phyloP scores from a whole-genome alignment of 768 basidiomycete genomes.

The Termitomyces sp. region DNA sequence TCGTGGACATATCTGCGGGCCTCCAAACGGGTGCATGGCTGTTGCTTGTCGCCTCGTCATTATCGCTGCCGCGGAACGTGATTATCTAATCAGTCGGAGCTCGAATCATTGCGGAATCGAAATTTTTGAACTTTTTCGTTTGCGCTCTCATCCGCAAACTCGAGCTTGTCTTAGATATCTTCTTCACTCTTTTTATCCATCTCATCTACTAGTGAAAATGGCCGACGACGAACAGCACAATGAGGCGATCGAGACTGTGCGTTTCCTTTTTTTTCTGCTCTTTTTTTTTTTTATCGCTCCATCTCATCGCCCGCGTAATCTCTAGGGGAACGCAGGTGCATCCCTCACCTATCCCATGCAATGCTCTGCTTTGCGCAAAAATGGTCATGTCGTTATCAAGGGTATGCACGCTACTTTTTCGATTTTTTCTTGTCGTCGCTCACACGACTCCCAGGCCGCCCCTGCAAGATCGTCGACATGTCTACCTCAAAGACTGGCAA shows the following conservation, averaged over 20 bases:
- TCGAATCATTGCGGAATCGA: conserved; percentile 7
- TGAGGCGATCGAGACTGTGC: conserved; percentile 79
- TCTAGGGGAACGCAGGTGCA: conserved; percentile 66
- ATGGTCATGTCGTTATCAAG: conserved; percentile 95
- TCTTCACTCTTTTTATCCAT: conserved; percentile 20
- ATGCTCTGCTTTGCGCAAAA: conserved; percentile 95
- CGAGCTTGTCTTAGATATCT: conserved; percentile 15
- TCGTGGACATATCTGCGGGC: conserved; percentile 64
- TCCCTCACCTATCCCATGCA: conserved; percentile 82
- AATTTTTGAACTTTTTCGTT: conserved; percentile 16
- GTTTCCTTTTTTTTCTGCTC: conserved; percentile 13
- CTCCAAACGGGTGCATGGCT: conserved; percentile 68
- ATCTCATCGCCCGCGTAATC: background rate
- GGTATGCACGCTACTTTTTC: conserved; percentile 28
- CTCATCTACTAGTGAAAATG: conserved; percentile 42
- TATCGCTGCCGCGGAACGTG: too few species aligned
- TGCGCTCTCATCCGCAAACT: conserved; percentile 15
- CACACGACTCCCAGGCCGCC: conserved; percentile 49
- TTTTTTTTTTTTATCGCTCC: conserved; percentile 1
- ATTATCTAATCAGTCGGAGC: conserved; percentile 20
- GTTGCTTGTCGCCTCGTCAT: conserved; percentile 2
- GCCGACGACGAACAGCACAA: conserved; percentile 89
- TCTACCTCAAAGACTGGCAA: conserved; percentile 99
- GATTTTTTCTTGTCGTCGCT: background rate
- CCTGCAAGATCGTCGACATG: conserved; percentile 99